These are phyloP conservation scores for Ganoderma sinense DNA, from an alignment of 1,284 basidiomycete genomes.

Conservation along the genomic window DNA sequence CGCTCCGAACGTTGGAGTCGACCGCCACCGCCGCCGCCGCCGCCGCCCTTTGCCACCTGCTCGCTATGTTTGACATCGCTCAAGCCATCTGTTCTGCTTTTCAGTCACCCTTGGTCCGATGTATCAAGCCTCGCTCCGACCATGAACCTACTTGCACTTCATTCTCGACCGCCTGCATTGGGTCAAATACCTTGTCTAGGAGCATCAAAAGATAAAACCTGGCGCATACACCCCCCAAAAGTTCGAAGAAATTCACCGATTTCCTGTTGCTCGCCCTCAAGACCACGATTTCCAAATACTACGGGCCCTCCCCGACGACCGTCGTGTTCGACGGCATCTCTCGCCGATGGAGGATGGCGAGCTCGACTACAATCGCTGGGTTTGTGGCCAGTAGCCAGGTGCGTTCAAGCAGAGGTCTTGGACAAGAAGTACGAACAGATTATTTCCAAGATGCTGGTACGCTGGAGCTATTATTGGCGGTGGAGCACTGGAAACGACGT, in stretches of 20 bases:
- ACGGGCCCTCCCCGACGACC: not conserved
- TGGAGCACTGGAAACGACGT: too few species aligned
- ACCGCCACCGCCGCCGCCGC: too few species aligned
- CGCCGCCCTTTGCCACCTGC: too few species aligned
- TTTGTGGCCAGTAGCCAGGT: too few species aligned
- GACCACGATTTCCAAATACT: not conserved
- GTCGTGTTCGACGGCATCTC: not conserved
- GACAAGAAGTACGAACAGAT: too few species aligned
- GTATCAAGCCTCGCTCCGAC: too few species aligned
- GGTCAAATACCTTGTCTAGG: not conserved
- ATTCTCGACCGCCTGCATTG: not conserved
- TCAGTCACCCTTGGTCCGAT: too few species aligned
- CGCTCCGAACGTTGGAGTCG: too few species aligned
- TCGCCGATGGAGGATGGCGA: not conserved
- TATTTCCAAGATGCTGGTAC: too few species aligned
- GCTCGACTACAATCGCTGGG: not conserved
- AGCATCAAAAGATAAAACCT: not conserved
- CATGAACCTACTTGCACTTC: not conserved
- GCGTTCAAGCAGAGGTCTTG: too few species aligned
- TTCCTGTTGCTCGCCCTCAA: too few species aligned
- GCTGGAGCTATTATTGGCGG: too few species aligned
- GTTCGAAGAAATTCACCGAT: not conserved
- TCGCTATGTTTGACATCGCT: not conserved
- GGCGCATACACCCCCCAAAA: not conserved
- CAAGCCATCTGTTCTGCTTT: not conserved